Evolutionary conservation across 2,329 filamentous ascomycete species (phyloP).

Genomic region (Thelonectria rubi): DNA sequence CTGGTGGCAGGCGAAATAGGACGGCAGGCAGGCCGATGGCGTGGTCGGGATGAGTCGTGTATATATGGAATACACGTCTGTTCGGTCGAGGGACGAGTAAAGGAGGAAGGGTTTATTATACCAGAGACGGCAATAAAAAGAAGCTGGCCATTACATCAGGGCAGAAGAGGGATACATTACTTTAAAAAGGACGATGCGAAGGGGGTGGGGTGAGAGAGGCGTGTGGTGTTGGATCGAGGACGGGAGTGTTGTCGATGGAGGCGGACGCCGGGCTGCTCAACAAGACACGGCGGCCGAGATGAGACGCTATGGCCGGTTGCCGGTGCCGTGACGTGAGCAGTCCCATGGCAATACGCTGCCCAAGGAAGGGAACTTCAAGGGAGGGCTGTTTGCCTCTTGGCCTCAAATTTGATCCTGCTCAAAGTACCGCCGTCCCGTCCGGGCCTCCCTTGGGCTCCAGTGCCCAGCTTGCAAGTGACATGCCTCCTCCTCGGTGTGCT

Average conservation of each 20-base stretch:
- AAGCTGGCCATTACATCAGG: conserved; percentile 22
- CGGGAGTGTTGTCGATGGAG: conserved; percentile 17
- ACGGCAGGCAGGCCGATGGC: conserved; percentile 7
- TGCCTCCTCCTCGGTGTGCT: background rate
- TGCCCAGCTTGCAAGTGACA: background rate
- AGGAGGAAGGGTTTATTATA: conserved; percentile 10
- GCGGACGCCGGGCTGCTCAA: conserved; percentile 24
- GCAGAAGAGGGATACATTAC: conserved; percentile 18
- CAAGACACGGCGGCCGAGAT: conserved; percentile 29
- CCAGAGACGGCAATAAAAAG: conserved; percentile 23
- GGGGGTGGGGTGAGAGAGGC: conserved; percentile 21
- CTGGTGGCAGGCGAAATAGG: background rate
- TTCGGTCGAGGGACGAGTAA: background rate
- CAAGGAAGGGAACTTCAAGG: too few species aligned
- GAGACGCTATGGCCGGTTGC: conserved; percentile 28
- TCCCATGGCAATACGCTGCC: conserved; percentile 2
- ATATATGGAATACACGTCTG: conserved; percentile 19
- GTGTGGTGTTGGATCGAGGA: conserved; percentile 13
- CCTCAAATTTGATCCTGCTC: conserved; percentile 12
- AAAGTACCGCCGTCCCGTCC: conserved; percentile 3
- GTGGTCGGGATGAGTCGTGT: conserved; percentile 21
- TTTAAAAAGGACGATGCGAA: conserved; percentile 23
- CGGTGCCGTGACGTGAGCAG: conserved; percentile 12
- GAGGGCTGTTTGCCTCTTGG: conserved; percentile 4
- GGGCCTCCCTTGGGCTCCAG: conserved; percentile 4